Base-by-base conservation (phyloP, 768 basidiomycete genomes). In the Mycena galericulata region DNA sequence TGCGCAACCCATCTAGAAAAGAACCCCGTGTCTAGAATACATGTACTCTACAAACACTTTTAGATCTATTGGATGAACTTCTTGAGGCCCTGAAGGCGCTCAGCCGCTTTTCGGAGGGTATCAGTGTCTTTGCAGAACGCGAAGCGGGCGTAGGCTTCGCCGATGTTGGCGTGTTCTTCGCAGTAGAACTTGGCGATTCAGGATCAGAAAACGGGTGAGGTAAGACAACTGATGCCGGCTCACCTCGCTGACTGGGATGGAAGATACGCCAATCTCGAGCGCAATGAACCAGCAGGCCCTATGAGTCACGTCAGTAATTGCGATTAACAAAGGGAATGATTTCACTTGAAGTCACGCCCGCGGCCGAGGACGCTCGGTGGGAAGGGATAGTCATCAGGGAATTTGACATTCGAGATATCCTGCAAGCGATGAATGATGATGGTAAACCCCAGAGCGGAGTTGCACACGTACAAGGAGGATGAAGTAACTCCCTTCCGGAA, bases 211-310 rank as follows among this genome's bases (percentile, higher is more conserved):
- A 43, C 62, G 55, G 64, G 50, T 70, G 45, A 75, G 68, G 32
- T 18, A 18, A 54, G 50, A 30, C 57, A 56, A 22, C 2, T 7
- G 29, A 50, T 54, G 50, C 14, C 20, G n/a, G 75, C 87, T 74
- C 79, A 95, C 95, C 87, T 97, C 96, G 86, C 95, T 97, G 66
- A 96, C 95, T 15, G 96, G 96, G 67, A 98, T 98, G 8, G 93
- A 90, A 34, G 96, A 97, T 24, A 98, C 96, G 9, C 95, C 94
- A 46, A 97, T 79, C 77, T 96, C 93, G 78, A 91, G 84, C 2
- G 95, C 96, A 70, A 98, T 92, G 83, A 96, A 97, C 97, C 97
- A 98, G 76, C 92, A 92, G n/a, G 92, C 93, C 76, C 94, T 96
- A 62, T 24, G 49, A 51, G 40, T 36, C 11, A 11, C 64, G 71